phyloP scores from a whole-genome alignment of 306 rosid genomes.

The Ormosia emarginata region DNA sequence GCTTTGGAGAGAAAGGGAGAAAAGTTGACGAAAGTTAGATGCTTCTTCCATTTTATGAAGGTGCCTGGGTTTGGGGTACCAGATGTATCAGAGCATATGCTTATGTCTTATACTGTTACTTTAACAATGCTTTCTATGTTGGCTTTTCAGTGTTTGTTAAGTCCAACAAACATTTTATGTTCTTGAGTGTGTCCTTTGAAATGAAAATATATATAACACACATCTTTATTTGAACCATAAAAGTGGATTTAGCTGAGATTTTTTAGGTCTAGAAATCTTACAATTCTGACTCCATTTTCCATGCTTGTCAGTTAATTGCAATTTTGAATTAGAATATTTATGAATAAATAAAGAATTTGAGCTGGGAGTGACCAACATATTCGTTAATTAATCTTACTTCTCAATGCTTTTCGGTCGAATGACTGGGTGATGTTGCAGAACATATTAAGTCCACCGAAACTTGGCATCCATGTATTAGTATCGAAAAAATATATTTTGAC shows the following conservation, averaged over 20 bases:
- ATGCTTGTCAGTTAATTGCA: background rate
- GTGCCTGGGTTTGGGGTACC: constrained; percentile 13
- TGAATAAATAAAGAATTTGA: background rate
- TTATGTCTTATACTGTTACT: constrained; percentile 26
- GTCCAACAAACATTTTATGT: background rate
- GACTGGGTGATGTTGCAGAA: background rate
- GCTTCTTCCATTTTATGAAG: constrained; percentile 32
- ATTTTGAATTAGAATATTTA: background rate
- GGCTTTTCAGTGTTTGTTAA: constrained; percentile 5
- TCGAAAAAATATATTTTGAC: no score
- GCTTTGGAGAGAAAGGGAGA: background rate
- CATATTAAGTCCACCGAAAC: background rate
- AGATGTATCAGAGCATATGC: constrained; percentile 24
- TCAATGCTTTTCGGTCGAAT: background rate
- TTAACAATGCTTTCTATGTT: background rate
- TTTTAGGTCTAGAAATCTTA: background rate
- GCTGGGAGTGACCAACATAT: background rate
- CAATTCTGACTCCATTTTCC: background rate
- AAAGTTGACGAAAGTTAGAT: constrained; percentile 31
- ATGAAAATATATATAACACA: background rate
- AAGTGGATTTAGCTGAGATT: background rate
- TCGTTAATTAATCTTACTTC: background rate
- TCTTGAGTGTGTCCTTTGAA: background rate
- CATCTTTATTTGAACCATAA: background rate
- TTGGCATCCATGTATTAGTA: no score